Evolutionary conservation across 345 rosid species (phyloP).

Genomic region (Dimocarpus longan): DNA sequence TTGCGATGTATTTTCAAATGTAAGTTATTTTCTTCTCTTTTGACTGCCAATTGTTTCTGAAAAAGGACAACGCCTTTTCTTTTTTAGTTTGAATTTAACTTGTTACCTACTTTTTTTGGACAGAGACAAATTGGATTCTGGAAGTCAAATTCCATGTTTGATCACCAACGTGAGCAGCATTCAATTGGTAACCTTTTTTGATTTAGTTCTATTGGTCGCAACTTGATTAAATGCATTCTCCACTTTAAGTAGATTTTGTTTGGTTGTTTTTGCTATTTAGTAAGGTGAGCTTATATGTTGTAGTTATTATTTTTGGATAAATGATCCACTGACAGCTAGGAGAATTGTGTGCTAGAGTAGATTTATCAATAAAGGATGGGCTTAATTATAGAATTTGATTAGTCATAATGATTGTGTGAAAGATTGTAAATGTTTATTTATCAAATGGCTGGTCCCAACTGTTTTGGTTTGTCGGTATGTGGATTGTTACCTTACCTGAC

Average conservation of each 20-base stretch:
- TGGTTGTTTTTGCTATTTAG: conserved; percentile 5
- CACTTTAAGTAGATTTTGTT: conserved; percentile 4
- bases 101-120: conserved; percentile 30
- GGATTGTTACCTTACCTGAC: conserved; percentile 2
- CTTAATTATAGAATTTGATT: neutral
- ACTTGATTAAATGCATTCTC: neutral
- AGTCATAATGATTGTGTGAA: conserved; percentile 9
- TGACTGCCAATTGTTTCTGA: neutral
- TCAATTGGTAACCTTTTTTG: conserved; percentile 15
- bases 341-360: neutral
- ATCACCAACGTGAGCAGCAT: conserved; percentile 57
- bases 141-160: conserved; percentile 53
- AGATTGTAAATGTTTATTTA: neutral
- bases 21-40: neutral
- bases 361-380: neutral
- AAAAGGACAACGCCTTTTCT: neutral
- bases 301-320: neutral
- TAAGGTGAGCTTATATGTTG: conserved; percentile 6
- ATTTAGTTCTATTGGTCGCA: conserved; percentile 14
- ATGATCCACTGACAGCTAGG: neutral
- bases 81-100: conserved; percentile 23
- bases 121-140: conserved; percentile 76
- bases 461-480: conserved; percentile 15
- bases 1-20: neutral
- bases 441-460: neutral